Conservation (phyloP, 1,284 basidiomycete genomes). For the Hemileia vastatrix region DNA sequence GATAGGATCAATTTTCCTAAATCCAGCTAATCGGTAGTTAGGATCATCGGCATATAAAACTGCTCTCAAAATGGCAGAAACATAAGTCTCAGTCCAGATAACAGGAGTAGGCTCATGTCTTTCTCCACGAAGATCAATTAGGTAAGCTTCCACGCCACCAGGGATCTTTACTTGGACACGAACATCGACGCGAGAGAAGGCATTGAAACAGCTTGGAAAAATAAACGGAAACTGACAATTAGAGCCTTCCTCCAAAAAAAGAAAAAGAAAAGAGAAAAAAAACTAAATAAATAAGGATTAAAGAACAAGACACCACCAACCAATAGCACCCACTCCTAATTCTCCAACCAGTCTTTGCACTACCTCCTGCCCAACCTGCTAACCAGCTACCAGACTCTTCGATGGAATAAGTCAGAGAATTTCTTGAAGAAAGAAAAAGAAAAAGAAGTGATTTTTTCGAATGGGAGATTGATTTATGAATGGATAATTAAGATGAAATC, state of each 20-base stretch:
- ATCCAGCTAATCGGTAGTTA: slow-evolving; percentile 80
- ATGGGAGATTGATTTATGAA: not conserved
- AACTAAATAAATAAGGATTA: not conserved
- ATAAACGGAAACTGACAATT: not conserved
- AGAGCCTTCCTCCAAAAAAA: not conserved
- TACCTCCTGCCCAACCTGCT: slow-evolving; percentile 55
- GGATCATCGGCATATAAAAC: slow-evolving; percentile 94
- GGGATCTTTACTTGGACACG: slow-evolving; percentile 98
- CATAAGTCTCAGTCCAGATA: slow-evolving; percentile 94
- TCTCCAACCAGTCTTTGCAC: slow-evolving; percentile 59
- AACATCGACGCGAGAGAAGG: slow-evolving; percentile 92
- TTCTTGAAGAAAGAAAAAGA: slow-evolving; percentile 43
- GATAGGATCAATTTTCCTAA: slow-evolving; percentile 91
- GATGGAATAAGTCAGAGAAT: slow-evolving; percentile 88
- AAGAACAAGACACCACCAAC: slow-evolving; percentile 48
- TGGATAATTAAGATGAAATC: not conserved
- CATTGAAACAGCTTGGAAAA: slow-evolving; percentile 75
- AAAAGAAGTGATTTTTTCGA: not conserved
- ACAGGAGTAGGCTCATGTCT: slow-evolving; percentile 85
- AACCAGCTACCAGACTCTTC: slow-evolving; percentile 91
- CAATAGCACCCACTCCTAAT: slow-evolving; percentile 90
- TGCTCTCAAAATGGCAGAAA: slow-evolving; percentile 80
- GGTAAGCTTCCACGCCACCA: slow-evolving; percentile 88
- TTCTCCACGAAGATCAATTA: slow-evolving; percentile 87
- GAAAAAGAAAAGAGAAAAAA: not conserved